Conservation (phyloP, 2,329 filamentous ascomycete genomes). For the Scleromitrula shiraiana region DNA sequence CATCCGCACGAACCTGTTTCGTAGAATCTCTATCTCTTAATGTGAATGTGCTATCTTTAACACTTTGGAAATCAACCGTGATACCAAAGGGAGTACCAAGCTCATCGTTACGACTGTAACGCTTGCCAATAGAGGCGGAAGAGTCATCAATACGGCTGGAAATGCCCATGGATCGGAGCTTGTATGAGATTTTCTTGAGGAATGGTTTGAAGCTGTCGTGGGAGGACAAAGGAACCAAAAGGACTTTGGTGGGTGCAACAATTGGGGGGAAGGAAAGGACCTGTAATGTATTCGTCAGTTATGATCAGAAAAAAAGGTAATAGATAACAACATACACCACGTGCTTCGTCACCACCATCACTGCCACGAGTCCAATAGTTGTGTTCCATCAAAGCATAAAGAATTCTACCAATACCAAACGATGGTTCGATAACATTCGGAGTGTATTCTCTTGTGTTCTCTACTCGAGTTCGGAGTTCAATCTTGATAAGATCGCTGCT, state of each 20-base stretch:
- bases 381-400: slow-evolving; percentile 92
- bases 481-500: slow-evolving; percentile 73
- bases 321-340: slow-evolving; percentile 59
- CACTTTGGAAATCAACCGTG: slow-evolving; percentile 91
- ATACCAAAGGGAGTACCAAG: slow-evolving; percentile 89
- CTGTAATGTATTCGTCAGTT: slow-evolving; percentile 33
- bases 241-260: slow-evolving; percentile 89
- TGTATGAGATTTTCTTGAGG: slow-evolving; percentile 62
- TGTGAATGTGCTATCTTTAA: slow-evolving; percentile 80
- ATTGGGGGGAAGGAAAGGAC: slow-evolving; percentile 67
- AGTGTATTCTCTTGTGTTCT: slow-evolving; percentile 83
- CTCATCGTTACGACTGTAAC: slow-evolving; percentile 91
- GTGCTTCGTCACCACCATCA: slow-evolving; percentile 69
- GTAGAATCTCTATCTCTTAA: slow-evolving; percentile 86
- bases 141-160: slow-evolving; percentile 86
- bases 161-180: slow-evolving; percentile 67
- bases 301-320: neutral
- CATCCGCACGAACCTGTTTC: slow-evolving; percentile 76
- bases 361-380: slow-evolving; percentile 78
- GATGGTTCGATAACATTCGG: slow-evolving; percentile 97
- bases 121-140: slow-evolving; percentile 86
- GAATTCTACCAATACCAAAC: slow-evolving; percentile 90
- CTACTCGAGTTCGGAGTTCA: slow-evolving; percentile 72
- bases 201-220: slow-evolving; percentile 76
- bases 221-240: slow-evolving; percentile 80